Conservation (phyloP, 768 basidiomycete species). For the Psilocybe subaeruginosa region DNA sequence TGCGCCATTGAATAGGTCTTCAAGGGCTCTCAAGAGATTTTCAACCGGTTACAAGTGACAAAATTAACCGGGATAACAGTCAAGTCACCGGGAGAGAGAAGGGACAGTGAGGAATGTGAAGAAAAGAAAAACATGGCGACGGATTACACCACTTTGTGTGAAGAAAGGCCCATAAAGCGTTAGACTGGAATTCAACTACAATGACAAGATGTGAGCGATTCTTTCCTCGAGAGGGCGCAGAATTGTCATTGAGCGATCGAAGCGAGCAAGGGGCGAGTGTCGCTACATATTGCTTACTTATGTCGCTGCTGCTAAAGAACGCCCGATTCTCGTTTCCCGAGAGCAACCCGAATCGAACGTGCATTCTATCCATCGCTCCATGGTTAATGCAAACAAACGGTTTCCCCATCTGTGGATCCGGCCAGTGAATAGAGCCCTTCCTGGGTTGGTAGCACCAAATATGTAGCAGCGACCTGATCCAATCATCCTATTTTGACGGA, state of each 20-base stretch:
- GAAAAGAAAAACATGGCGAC: background rate
- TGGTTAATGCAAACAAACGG: background rate
- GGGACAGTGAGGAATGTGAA: background rate
- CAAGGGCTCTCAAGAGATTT: background rate
- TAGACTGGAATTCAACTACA: slow-evolving; percentile 1
- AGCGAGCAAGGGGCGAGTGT: background rate
- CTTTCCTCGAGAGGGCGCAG: background rate
- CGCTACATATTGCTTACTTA: background rate
- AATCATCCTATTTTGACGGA: slow-evolving; percentile 9
- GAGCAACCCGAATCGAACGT: background rate
- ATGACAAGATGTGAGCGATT: background rate
- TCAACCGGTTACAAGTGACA: background rate
- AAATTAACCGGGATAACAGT: background rate
- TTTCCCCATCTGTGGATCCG: slow-evolving; percentile 12
- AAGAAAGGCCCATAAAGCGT: slow-evolving; percentile 10
- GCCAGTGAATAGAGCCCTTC: slow-evolving; percentile 7
- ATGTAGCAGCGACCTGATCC: slow-evolving; percentile 5
- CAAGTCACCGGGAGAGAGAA: slow-evolving; percentile 7
- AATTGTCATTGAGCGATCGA: background rate
- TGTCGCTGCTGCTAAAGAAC: background rate
- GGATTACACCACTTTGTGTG: background rate
- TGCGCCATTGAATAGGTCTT: background rate
- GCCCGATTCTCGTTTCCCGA: background rate
- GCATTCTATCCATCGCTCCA: background rate
- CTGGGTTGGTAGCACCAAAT: background rate